These are phyloP conservation scores for Cenchrus americanus DNA, from an alignment of 176 grass and related monocot genomes.

Conservation along the genomic window DNA sequence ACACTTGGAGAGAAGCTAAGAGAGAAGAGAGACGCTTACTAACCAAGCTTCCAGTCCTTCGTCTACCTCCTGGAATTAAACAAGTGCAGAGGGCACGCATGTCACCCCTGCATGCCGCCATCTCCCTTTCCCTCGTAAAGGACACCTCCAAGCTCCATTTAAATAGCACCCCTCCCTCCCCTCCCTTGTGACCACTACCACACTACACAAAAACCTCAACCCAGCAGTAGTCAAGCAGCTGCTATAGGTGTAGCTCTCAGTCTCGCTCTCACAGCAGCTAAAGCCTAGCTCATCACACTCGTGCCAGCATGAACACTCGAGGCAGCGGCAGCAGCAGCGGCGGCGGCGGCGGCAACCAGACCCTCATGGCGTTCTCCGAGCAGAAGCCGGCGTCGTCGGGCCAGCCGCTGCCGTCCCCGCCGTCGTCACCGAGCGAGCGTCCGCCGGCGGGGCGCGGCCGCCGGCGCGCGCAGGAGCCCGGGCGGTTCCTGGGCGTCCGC, in stretches of 20 bases:
- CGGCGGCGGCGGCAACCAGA: not conserved
- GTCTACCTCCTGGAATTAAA: constrained; percentile 49
- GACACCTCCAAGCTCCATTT: constrained; percentile 49
- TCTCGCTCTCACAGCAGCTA: not conserved
- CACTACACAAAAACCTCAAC: constrained; percentile 42
- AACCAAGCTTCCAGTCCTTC: constrained; percentile 26
- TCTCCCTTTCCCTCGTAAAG: constrained; percentile 57
- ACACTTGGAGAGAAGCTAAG: constrained; percentile 39
- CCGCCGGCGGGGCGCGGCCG: constrained; percentile 32
- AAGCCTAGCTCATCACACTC: not conserved
- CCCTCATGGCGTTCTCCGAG: constrained; percentile 65
- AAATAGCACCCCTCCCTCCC: constrained; percentile 56
- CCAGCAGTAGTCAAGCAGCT: constrained; percentile 12
- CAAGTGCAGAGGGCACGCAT: constrained; percentile 54
- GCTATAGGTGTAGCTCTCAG: constrained; percentile 9
- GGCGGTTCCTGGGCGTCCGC: constrained; percentile 90
- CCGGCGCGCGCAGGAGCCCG: constrained; percentile 72
- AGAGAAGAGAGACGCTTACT: constrained; percentile 37
- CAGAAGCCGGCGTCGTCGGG: constrained; percentile 31
- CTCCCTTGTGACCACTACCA: constrained; percentile 39
- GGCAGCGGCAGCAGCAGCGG: constrained; percentile 34
- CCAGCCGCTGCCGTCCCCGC: constrained; percentile 42
- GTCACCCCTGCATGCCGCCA: constrained; percentile 30
- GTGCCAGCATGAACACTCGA: constrained; percentile 51
- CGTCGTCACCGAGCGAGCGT: constrained; percentile 59